These are phyloP conservation scores for Neocallimastix lanati DNA, from an alignment of 192 early-diverging fungal genomes.

Conservation along the genomic window DNA sequence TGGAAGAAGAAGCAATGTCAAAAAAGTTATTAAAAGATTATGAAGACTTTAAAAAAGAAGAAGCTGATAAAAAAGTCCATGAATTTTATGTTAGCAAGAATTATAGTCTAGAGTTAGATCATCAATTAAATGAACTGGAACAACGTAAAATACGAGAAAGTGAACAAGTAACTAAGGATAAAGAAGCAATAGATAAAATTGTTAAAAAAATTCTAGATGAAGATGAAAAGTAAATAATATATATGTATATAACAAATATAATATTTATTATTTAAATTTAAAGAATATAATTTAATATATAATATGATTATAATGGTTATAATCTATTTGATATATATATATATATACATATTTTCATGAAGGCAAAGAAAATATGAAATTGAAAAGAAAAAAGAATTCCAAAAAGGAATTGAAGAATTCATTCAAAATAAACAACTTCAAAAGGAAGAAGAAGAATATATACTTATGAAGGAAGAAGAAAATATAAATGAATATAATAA, in stretches of 20 bases:
- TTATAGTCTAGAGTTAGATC: conserved; percentile 26
- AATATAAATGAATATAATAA: not conserved
- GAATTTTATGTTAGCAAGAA: conserved; percentile 4
- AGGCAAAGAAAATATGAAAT: not conserved
- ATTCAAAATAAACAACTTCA: not conserved
- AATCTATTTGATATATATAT: too few species aligned
- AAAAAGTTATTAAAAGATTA: conserved; percentile 5
- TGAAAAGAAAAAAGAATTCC: not conserved
- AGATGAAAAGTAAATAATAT: conserved; percentile 18
- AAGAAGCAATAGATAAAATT: conserved; percentile 35
- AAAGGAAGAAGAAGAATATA: not conserved
- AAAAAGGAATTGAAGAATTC: not conserved
- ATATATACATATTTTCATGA: not conserved
- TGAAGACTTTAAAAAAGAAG: conserved; percentile 17
- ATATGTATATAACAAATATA: too few species aligned
- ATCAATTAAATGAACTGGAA: conserved; percentile 28
- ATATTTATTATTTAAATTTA: too few species aligned
- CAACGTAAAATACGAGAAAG: conserved; percentile 22
- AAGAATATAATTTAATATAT: too few species aligned
- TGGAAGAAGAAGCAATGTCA: not conserved
- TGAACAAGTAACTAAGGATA: conserved; percentile 34
- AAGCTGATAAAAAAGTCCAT: conserved; percentile 7
- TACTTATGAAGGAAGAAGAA: not conserved
- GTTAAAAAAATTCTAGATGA: conserved; percentile 28
- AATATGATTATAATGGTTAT: too few species aligned